Percentiles rank a stretch among this genome's conserved stretches.
Evolutionary conservation across 75 land plant species (phyloP).

Genomic region (Sequoiadendron giganteum): DNA sequence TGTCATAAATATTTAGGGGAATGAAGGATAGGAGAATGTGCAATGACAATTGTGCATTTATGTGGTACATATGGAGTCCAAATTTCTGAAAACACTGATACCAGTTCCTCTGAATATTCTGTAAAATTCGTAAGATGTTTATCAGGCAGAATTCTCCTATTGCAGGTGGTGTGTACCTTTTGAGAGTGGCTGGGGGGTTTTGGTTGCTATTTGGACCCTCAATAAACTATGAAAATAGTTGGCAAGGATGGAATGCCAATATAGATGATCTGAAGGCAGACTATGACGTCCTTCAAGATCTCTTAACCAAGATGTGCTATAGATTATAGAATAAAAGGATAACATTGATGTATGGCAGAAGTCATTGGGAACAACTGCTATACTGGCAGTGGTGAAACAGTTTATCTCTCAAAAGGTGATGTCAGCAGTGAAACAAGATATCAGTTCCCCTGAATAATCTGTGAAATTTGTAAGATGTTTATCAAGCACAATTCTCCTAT

Average conservation of each 20-base stretch:
- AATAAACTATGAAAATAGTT: constrained; percentile 68
- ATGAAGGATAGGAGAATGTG: neutral
- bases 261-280: constrained; percentile 58
- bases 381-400: constrained; percentile 32
- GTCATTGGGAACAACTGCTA: constrained; percentile 63
- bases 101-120: neutral
- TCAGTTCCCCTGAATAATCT: neutral
- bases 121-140: no score
- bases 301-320: constrained; percentile 71
- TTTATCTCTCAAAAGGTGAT: constrained; percentile 78
- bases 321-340: constrained; percentile 63
- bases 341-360: constrained; percentile 93
- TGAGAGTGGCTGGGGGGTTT: constrained; percentile 83
- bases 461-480: no score
- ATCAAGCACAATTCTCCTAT: neutral
- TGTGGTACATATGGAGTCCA: neutral
- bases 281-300: constrained; percentile 55
- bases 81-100: neutral
- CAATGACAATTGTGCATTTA: neutral
- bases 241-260: constrained; percentile 86
- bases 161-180: constrained; percentile 69
- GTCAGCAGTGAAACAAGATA: constrained; percentile 62
- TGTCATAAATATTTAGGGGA: neutral
- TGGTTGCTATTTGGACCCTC: constrained; percentile 96
- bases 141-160: neutral